Evolutionary conservation across 176 grass and related monocot species (phyloP), one percentile per base, ranked within the genome.

Genomic region (Chrysopogon serrulatus): DNA sequence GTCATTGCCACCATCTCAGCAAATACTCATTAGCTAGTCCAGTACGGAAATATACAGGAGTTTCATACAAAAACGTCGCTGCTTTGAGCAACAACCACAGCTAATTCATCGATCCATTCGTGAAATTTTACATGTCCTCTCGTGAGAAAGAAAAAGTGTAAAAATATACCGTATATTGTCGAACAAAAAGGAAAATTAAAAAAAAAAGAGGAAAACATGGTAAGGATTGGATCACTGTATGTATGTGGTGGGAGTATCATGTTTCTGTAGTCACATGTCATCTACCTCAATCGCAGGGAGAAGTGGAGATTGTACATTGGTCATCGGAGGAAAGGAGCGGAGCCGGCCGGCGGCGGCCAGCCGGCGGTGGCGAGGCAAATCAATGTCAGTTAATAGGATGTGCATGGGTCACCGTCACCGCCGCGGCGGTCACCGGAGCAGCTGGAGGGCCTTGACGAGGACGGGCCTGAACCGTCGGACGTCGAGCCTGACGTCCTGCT

Each of bases 401-500:
- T n/a, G n/a, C n/a, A n/a, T n/a, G n/a, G n/a, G n/a, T n/a, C n/a
- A n/a, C n/a, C n/a, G n/a, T n/a, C 13, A 13, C 8, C 43, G 19
- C 19, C 21, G 24, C 19, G 64, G 65, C 12, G n/a, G 84, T 92
- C 81, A 98, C 30, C 86, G 80, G 86, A 94, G 95, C 73, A 98
- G 90, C 19, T 77, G 32, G 18, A 94, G 64, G 40, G 87, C 87
- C 74, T 84, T 90, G 13, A 44, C 68, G 2, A 97, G 90, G 13
- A 86, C 71, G 0, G 79, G 89, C 70, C 90, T 81, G 85, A 97
- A 97, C 1, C 92, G 45, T 0, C 65, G 42, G 19, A 92, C 54
- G 65, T 94, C 17, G 43, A 97, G 85, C 53, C 90, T 27, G n/a
- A 97, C 92, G 81, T 92, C 91, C 83, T 97, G 94, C 72, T 87